These are phyloP conservation scores for Sugiyamaella smithiae DNA, from an alignment of 805 yeast genomes.

Conservation along the genomic window DNA sequence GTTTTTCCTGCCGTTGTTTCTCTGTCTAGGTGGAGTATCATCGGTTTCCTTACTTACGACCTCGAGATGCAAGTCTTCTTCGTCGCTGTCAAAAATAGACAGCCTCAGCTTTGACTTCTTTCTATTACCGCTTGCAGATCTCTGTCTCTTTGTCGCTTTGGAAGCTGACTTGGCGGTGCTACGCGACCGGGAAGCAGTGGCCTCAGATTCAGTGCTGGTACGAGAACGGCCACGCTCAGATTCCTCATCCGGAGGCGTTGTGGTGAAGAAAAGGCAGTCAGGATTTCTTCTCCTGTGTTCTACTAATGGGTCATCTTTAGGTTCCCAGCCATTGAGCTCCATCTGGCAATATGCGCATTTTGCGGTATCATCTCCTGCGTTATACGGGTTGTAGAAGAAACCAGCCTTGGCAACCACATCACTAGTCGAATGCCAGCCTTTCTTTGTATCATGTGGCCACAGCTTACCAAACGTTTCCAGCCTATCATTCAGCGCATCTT, in stretches of 20 bases:
- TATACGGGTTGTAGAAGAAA: constrained; percentile 54
- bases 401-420: constrained; percentile 56
- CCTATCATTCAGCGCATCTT: constrained; percentile 23
- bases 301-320: constrained; percentile 56
- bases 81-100: constrained; percentile 4
- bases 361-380: constrained; percentile 51
- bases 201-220: too few relatives aligned
- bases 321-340: constrained; percentile 70
- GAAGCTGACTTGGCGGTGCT: too few relatives aligned
- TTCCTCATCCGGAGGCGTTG: constrained; percentile 11
- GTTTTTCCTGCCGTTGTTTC: too few relatives aligned
- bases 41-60: too few relatives aligned
- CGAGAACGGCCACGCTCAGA: neutral
- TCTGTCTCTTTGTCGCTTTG: neutral
- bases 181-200: too few relatives aligned
- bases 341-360: constrained; percentile 64
- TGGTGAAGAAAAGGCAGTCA: constrained; percentile 42
- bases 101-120: neutral
- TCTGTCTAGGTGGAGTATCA: too few relatives aligned
- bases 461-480: constrained; percentile 25
- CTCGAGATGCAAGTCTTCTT: too few relatives aligned
- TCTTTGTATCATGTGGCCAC: constrained; percentile 47
- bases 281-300: constrained; percentile 53
- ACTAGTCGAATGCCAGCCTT: constrained; percentile 41
- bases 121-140: neutral